Percentiles rank a stretch among this genome's conserved stretches.
Evolutionary conservation across 108 stramenopile species (phyloP).

Genomic region (Nitzschia sp.): DNA sequence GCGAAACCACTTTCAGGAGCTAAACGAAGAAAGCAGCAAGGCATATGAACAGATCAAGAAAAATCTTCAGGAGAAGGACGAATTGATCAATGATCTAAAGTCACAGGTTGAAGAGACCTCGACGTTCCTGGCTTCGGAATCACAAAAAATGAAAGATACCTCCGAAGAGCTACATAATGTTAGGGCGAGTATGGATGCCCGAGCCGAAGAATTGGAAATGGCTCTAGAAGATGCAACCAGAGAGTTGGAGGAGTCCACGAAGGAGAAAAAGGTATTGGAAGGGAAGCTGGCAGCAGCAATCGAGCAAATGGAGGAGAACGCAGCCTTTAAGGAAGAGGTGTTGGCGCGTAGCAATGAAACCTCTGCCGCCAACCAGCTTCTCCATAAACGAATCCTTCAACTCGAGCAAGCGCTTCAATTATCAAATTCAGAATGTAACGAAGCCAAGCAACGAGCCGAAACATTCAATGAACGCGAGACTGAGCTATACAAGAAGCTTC

Average conservation of each 20-base stretch:
- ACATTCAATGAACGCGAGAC: constrained; percentile 67
- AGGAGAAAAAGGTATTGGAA: constrained; percentile 36
- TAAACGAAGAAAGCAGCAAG: constrained; percentile 28
- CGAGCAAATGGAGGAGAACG: constrained; percentile 27
- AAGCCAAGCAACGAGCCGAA: constrained; percentile 17
- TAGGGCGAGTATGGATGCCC: neutral
- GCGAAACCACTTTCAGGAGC: constrained; percentile 20
- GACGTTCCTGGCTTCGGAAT: constrained; percentile 3
- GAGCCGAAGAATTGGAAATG: constrained; percentile 14
- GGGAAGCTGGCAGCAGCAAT: constrained; percentile 17
- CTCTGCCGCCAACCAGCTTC: constrained; percentile 11
- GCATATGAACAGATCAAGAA: constrained; percentile 22
- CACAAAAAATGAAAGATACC: constrained; percentile 24
- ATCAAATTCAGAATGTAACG: constrained; percentile 24
- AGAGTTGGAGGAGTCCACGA: constrained; percentile 10
- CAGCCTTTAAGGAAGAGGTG: constrained; percentile 16
- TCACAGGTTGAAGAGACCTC: constrained; percentile 15
- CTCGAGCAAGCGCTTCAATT: constrained; percentile 29
- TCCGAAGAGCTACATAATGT: neutral
- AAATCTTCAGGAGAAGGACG: constrained; percentile 23
- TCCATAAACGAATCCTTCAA: constrained; percentile 17
- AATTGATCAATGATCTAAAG: constrained; percentile 36
- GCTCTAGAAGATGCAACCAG: constrained; percentile 1
- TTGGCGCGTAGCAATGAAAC: constrained; percentile 15
- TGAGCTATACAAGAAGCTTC: constrained; percentile 56